Base-by-base conservation (phyloP, 371 early-diverging fungal genomes). In the Rhizopus arrhizus region DNA sequence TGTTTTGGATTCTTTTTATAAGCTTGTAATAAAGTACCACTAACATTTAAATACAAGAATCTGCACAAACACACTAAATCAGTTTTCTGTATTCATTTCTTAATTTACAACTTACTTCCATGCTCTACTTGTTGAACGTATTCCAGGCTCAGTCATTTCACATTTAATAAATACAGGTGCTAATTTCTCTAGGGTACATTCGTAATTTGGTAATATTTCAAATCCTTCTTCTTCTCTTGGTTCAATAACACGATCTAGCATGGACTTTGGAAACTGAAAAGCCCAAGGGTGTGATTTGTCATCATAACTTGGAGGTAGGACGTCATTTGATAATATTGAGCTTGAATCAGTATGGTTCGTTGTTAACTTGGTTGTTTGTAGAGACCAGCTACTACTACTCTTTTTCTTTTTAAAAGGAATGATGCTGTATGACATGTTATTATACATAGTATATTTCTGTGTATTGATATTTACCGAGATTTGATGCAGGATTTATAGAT, bases 171-270 rank as follows among this genome's bases (percentile, higher is more conserved):
- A 42, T 5, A 56, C 40, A 51, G 52, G 66, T 5, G 46, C 34
- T 42, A 53, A 48, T 11, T 61, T 58, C 12, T 69, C 40, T 8
- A 73, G 47, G 2, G 66, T 48, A 46, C 73, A 73, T 9, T 63
- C 45, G 43, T 73, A 73, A 1, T 61, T 50, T n/a, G 73, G 73
- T 46, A 73, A 35, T 6, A 28, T 43, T 41, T 73, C 73, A 8
- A 53, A 35, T 3, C 73, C 73, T 46, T 73, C 73, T 60, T 73
- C 73, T 55, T 65, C 65, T 40, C 65, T 33, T 40, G 69, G 69
- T 28, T 54, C 4, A 28, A 65, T 47, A 8, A 35, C 22, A 49
- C 69, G 38, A 29, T 58, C 41, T 3, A 43, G 13, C 32, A 64
- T 35, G 9, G 48, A 62, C 12, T 42, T 16, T 33, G 69, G 69